Base-by-base conservation (phyloP, 2,329 filamentous ascomycete species). In the Fusarium cyanostomum region DNA sequence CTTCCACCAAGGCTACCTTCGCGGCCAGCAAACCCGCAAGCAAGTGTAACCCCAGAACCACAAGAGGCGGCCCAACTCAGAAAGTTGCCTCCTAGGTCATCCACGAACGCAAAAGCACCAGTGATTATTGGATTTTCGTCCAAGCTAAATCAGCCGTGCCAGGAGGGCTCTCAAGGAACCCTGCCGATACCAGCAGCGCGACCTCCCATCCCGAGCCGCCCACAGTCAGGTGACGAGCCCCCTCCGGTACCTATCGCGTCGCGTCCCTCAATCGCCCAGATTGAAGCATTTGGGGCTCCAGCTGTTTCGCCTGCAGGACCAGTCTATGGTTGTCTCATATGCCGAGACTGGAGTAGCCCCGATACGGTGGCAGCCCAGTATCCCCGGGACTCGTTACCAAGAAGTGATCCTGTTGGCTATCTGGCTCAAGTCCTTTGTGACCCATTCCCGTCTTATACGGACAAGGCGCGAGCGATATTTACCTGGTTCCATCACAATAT, bases 401-500 rank as follows among this genome's bases (percentile, higher is more conserved):
- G 81, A 15, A 77, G 80, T 13, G 83, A 87, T 39, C 88, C 90
- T 0, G 80, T 95, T 4, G 86, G 84, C 16, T 91, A 91, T 79
- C 83, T 99, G 21, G 93, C 94, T 0, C 84, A 86, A 48, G 86
- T 91, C 48, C 84, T 98, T 16, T 96, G 92, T 55, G 81, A 84
- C 5, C 90, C 91, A 0, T 97, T 98, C 72, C 78, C 87, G 1
- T 97, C 92, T 1, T 79, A 81, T 2, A 97, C 94, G 0, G 94
- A 98, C 76, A 97, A 97, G 79, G 94, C 95, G 3, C 86, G 95
- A 26, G 92, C 88, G 3, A 92, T 99, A 58, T 98, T 98, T 74
- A 92, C 91, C 1, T 99, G 95, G 95, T 87, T 94, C 35, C 94
- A 98, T 77, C 89, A 98, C 76, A 98, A 98, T 70, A 89, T 99